These are phyloP conservation scores for Flammula alnicola DNA, from an alignment of 1,284 basidiomycete species.

Conservation along the genomic window DNA sequence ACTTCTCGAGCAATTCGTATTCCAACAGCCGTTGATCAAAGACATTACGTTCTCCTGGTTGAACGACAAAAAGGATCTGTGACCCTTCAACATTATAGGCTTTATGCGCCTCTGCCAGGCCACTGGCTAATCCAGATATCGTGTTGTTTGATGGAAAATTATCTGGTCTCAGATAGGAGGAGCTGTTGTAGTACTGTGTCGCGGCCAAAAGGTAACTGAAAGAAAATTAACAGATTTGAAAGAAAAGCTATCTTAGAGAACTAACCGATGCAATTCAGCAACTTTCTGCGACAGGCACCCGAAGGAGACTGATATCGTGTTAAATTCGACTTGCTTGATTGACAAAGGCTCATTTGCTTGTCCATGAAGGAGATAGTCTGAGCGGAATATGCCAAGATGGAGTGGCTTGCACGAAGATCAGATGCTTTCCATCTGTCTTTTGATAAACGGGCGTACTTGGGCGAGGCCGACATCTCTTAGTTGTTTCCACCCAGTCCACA, in stretches of 20 bases:
- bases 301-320: slow-evolving; percentile 95
- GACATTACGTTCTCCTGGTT: slow-evolving; percentile 90
- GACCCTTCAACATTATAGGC: slow-evolving; percentile 71
- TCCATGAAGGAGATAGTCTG: slow-evolving; percentile 92
- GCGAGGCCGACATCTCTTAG: slow-evolving; percentile 65
- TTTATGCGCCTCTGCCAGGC: slow-evolving; percentile 81
- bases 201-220: slow-evolving; percentile 67
- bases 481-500: slow-evolving; percentile 87
- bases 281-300: slow-evolving; percentile 80
- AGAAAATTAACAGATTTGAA: background rate
- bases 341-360: slow-evolving; percentile 45
- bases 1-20: slow-evolving; percentile 83
- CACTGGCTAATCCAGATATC: slow-evolving; percentile 70
- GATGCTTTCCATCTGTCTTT: slow-evolving; percentile 2
- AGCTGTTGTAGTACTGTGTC: slow-evolving; percentile 69
- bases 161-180: slow-evolving; percentile 54
- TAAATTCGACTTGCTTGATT: slow-evolving; percentile 98
- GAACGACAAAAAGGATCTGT: slow-evolving; percentile 86
- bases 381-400: slow-evolving; percentile 93
- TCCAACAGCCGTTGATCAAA: slow-evolving; percentile 94
- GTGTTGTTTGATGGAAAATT: slow-evolving; percentile 82
- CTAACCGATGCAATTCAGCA: slow-evolving; percentile 79
- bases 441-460: slow-evolving; percentile 35
- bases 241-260: background rate
- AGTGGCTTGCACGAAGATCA: slow-evolving; percentile 56